Evolutionary conservation across 495 filamentous ascomycete genomes (phyloP), one percentile per base, ranked within the genome.

Genomic region (Trichoderma erinaceum): DNA sequence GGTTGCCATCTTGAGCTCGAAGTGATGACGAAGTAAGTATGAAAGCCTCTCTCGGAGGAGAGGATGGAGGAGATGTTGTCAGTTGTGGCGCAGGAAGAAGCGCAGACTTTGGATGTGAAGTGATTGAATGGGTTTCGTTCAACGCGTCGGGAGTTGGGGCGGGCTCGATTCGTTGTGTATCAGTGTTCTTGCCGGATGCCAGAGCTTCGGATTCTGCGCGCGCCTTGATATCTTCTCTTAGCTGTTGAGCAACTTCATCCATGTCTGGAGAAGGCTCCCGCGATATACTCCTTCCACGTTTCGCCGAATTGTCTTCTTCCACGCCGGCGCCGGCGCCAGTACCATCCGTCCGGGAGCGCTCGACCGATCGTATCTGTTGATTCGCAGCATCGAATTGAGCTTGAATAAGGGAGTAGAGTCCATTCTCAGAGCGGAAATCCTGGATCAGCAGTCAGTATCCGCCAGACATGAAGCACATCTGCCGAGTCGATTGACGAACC

Each of bases 391-490:
- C 84, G 68, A 88, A 88, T 68, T 88, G 84, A 8, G 85, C 80
- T 72, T 90, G 87, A 38, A 90, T 89, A 25, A 89, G 76, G 3
- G 86, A 86, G 72, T 90, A 90, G 4, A 90, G 82, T 0, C 88
- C 88, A 73, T 89, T 83, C 71, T 88, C 83, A 15, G 88, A 90
- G 41, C 88, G 87, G 69, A 90, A 90, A 71, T 90, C 88, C 88
- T 90, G 68, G 7, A 10, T 58, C 23, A 61, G 56, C 56, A 61
- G 56, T 61, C 56, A 61, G 56, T 25, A 61, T 61, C 4, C 56
- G 56, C 56, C 56, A 61, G 16, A 32, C 27, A 7, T 32, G 12
- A 61, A 61, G 56, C 56, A 61, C 56, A 23, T 32, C 12, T 50
- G 29, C 7, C 23, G 63, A 25, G 38, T 69, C 12, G 43, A 58